Base-by-base conservation (phyloP, 306 rosid species). In the Adenanthera pavonina region DNA sequence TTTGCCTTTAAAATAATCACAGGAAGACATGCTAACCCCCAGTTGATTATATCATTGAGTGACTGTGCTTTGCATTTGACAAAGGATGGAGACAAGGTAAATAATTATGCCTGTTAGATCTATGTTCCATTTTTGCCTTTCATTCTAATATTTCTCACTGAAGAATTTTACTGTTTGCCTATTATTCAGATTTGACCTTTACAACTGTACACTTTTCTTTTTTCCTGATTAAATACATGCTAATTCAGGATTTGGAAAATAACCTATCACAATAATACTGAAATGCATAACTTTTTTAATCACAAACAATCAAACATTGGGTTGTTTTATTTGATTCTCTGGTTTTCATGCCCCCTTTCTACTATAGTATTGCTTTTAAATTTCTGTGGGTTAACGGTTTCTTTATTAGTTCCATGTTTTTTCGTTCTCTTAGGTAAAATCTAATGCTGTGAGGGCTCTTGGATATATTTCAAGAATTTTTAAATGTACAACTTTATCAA, bases 361-460 rank as follows among this genome's bases (percentile, higher is more conserved):
- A 11, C 52, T 41, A 3, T 35, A 47, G 36, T 19, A 38, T 57
- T 77, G 19, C 78, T 48, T 47, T 17, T 54, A 4, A 41, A n/a
- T 48, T 56, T 64, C 35, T 46, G 5, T 44, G 19, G 71, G 34
- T 69, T 66, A 20, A 38, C 48, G 49, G 17, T 67, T 52, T 74
- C 78, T 41, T 79, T 70, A 9, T 61, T 15, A 36, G 16, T 75
- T 72, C 54, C 77, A 13, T 48, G 8, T 19, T 48, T 81, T 25
- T 69, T 81, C 67, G 65, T 56, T 61, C 69, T 74, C 72, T 74
- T 47, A 95, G 99, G 91, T 95, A 80, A 95, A 93, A 89, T 90
- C 99, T 87, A 95, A 95, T 89, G 99, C 97, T 74, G 99, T 93
- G 75, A 87, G 99, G 89, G 99, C 99, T 79, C 96, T 95, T 60